A percentile compares a stretch with the other conserved stretches of the same genome.
Evolutionary conservation across 73 alveolate species (phyloP).

Genomic region (Uronychia setigera): DNA sequence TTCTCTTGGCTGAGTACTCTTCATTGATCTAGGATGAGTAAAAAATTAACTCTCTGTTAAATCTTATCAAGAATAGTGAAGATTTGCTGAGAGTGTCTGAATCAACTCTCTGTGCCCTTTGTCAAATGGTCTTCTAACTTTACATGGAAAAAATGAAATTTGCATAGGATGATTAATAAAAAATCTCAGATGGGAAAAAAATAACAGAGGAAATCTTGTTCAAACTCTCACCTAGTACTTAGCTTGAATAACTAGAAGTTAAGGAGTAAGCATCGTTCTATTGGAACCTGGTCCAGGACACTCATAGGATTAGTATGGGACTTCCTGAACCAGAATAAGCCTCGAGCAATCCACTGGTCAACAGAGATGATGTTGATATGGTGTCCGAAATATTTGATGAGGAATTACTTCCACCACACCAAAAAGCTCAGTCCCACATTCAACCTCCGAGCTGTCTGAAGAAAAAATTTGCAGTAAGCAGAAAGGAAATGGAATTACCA

Average conservation of each 20-base stretch:
- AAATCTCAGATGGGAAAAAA: not conserved
- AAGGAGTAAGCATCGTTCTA: not conserved
- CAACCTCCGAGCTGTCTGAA: conserved; percentile 27
- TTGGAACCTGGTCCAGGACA: not conserved
- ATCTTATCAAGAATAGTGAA: not conserved
- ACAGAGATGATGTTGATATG: not conserved
- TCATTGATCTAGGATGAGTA: not conserved
- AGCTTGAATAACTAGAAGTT: not conserved
- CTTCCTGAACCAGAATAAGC: not conserved
- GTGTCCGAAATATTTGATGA: conserved; percentile 26
- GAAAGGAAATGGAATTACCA: conserved; percentile 27
- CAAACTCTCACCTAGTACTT: not conserved
- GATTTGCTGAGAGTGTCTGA: not conserved
- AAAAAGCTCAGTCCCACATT: conserved; percentile 13
- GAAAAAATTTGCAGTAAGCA: conserved; percentile 31
- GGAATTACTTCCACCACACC: conserved; percentile 14
- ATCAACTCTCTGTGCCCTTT: not conserved
- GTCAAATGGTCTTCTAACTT: not conserved
- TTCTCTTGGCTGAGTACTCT: not conserved
- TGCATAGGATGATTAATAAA: not conserved
- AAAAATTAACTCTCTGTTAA: not conserved
- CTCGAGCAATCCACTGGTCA: not conserved
- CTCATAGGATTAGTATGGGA: not conserved
- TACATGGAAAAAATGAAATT: no score
- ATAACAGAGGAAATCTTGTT: not conserved